phyloP scores from a whole-genome alignment of 2,329 filamentous ascomycete genomes.

The Epichloe brachyelytri region DNA sequence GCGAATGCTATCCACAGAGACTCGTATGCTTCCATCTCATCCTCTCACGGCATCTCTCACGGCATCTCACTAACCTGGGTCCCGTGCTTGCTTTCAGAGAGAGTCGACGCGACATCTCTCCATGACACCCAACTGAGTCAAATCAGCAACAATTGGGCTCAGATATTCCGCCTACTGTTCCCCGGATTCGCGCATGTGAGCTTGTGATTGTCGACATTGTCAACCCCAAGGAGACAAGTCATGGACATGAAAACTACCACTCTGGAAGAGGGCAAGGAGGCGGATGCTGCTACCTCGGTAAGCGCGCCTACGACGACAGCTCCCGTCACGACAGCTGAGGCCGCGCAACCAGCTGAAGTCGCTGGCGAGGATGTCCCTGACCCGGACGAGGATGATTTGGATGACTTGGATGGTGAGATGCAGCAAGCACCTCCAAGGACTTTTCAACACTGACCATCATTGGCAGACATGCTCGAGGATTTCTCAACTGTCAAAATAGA shows the following conservation, averaged over 20 bases:
- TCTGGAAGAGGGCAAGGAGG: conserved; percentile 12
- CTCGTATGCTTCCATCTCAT: not conserved
- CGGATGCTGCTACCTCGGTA: conserved; percentile 12
- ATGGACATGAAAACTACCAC: conserved; percentile 11
- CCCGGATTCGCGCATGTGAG: conserved; percentile 8
- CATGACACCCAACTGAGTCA: not conserved
- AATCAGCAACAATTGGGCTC: not conserved
- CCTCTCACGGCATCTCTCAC: not conserved
- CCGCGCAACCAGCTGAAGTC: not conserved
- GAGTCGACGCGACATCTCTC: not conserved
- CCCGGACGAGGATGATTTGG: conserved; percentile 82
- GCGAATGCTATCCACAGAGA: not conserved
- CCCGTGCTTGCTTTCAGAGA: not conserved
- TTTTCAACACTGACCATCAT: conserved; percentile 4
- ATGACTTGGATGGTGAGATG: conserved; percentile 71
- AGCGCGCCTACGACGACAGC: conserved; percentile 5
- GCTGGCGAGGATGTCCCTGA: conserved; percentile 54
- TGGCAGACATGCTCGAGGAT: conserved; percentile 76
- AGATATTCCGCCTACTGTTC: not conserved
- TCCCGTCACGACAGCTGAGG: not conserved
- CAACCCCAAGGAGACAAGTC: not conserved
- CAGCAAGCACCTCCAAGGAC: not conserved
- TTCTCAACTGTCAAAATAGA: conserved; percentile 56
- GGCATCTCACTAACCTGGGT: not conserved
- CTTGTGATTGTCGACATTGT: conserved; percentile 6